Conservation (phyloP, 2,329 filamentous ascomycete species). For the Gnomoniopsis smithogilvyi region DNA sequence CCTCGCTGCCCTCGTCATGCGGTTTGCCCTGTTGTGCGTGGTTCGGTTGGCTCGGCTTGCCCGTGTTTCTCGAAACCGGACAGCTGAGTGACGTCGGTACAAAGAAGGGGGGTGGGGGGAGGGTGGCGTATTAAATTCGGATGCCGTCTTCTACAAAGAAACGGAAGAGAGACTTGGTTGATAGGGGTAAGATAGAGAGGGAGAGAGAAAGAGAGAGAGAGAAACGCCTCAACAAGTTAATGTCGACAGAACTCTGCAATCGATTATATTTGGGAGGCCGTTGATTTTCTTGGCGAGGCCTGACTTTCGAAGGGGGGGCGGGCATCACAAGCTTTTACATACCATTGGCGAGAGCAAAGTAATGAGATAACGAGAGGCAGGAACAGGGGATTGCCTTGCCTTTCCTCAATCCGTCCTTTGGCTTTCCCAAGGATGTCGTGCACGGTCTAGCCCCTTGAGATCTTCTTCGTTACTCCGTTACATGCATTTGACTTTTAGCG, state of each 20-base stretch:
- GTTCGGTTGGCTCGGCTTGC: neutral
- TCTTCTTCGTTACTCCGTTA: no score
- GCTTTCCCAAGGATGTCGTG: no score
- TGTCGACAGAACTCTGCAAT: neutral
- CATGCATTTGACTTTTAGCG: no score
- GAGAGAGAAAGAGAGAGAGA: no score
- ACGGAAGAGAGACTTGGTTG: no score
- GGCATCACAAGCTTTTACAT: slow-evolving; percentile 12
- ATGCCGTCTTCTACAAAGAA: no score
- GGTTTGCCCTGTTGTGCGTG: neutral
- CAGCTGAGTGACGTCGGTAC: neutral
- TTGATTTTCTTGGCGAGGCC: neutral
- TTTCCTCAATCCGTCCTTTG: no score
- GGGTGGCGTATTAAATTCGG: no score
- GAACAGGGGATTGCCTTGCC: neutral
- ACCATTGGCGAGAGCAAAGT: neutral
- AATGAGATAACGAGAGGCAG: neutral
- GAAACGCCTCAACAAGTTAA: no score
- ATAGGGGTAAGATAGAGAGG: no score
- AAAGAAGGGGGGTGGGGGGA: neutral
- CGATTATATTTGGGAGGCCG: neutral
- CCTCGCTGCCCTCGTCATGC: neutral
- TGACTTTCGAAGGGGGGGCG: neutral
- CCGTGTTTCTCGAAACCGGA: neutral
- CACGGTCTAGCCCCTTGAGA: no score